These are phyloP conservation scores for Hortaea werneckii DNA, from an alignment of 2,329 filamentous ascomycete genomes.

Conservation along the genomic window DNA sequence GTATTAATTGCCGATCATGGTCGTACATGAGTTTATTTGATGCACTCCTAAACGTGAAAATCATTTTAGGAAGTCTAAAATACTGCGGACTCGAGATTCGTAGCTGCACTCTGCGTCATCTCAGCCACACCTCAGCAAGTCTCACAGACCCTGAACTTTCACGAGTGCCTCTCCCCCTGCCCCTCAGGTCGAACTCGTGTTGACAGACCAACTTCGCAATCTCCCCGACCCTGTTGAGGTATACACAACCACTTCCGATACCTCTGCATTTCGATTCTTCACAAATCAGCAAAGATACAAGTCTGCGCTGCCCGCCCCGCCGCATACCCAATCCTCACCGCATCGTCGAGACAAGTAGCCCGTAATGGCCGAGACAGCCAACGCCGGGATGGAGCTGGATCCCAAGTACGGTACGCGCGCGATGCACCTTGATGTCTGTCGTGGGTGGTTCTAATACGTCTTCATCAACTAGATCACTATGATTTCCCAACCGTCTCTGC, in stretches of 20 bases:
- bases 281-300: too few species aligned
- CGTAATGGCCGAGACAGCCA: neutral
- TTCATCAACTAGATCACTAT: constrained; percentile 59
- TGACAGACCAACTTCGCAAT: neutral
- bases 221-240: too few species aligned
- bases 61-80: too few species aligned
- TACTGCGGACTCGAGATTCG: too few species aligned
- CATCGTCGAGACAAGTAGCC: neutral
- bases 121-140: too few species aligned
- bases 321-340: neutral
- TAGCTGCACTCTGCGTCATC: too few species aligned
- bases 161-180: neutral
- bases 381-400: constrained; percentile 1
- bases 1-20: too few species aligned
- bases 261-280: too few species aligned
- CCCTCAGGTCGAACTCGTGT: neutral
- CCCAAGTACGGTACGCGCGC: constrained; percentile 2
- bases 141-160: neutral
- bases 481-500: constrained; percentile 78
- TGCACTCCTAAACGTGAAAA: too few species aligned
- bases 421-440: neutral
- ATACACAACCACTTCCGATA: too few species aligned
- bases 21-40: too few species aligned
- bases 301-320: too few species aligned
- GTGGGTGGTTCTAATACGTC: neutral